phyloP scores from a whole-genome alignment of 2,329 filamentous ascomycete species.

The Didymella pomorum region DNA sequence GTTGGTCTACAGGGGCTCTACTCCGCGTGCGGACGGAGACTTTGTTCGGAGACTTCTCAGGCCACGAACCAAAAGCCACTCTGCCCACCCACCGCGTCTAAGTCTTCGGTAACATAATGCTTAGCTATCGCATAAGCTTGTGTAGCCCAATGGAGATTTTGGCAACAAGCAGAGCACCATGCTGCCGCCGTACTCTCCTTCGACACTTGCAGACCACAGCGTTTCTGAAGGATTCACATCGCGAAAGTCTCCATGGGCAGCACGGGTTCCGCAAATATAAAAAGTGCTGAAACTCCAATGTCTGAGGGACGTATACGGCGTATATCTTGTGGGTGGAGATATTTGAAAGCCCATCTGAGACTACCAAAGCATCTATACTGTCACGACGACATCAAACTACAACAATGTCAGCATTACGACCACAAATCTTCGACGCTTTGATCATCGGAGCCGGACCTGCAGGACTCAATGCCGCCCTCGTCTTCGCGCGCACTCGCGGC shows the following conservation, averaged over 20 bases:
- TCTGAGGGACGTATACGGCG: neutral
- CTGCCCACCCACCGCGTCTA: neutral
- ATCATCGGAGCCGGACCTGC: constrained; percentile 56
- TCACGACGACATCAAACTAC: neutral
- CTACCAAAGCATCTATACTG: neutral
- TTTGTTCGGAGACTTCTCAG: constrained; percentile 7
- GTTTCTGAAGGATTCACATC: neutral
- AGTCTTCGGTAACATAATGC: neutral
- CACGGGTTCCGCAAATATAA: neutral
- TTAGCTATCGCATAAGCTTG: neutral
- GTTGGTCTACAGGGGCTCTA: neutral
- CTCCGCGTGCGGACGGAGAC: constrained; percentile 4
- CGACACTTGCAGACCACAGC: neutral
- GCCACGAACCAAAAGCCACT: neutral
- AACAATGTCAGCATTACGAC: constrained; percentile 26
- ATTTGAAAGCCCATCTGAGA: neutral
- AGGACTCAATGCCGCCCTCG: constrained; percentile 53
- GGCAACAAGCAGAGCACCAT: neutral
- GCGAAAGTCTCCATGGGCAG: neutral
- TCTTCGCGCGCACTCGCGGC: constrained; percentile 51
- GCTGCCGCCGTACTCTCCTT: neutral
- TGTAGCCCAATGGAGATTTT: neutral
- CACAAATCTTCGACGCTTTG: constrained; percentile 38
- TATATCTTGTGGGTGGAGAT: neutral
- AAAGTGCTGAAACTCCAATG: neutral